Evolutionary conservation across 768 basidiomycete species (phyloP).

Genomic region (Russula vinacea): DNA sequence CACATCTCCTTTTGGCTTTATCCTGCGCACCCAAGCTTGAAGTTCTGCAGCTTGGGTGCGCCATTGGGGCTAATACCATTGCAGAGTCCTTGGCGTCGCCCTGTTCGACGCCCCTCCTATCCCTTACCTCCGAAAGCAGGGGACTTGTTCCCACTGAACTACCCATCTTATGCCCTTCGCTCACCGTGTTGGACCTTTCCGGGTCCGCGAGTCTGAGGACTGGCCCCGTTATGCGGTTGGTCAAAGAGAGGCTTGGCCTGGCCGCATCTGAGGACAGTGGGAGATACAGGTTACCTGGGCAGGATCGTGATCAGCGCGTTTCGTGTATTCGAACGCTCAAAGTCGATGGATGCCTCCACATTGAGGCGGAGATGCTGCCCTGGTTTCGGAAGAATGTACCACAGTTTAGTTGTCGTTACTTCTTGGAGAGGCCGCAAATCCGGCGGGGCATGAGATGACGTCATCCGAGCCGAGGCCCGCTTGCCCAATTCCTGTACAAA

Average conservation of each 20-base stretch:
- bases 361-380: conserved; percentile 27
- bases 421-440: neutral
- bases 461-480: neutral
- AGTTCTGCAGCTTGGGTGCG: conserved; percentile 11
- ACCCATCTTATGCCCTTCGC: conserved; percentile 26
- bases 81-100: conserved; percentile 12
- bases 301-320: conserved; percentile 12
- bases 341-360: conserved; percentile 25
- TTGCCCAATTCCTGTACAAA: no score
- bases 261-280: conserved; percentile 8
- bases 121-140: neutral
- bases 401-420: conserved; percentile 26
- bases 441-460: conserved; percentile 15
- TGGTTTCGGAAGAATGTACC: conserved; percentile 27
- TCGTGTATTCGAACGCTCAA: conserved; percentile 16
- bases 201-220: conserved; percentile 17
- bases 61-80: conserved; percentile 7
- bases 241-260: conserved; percentile 20
- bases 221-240: conserved; percentile 27
- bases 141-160: conserved; percentile 1
- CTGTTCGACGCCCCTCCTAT: neutral
- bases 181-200: conserved; percentile 24
- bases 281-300: conserved; percentile 5
- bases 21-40: conserved; percentile 11
- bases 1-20: neutral